These are phyloP conservation scores for Ulota crispa DNA, from an alignment of 225 moss, liverwort and hornwort species.

Conservation along the genomic window DNA sequence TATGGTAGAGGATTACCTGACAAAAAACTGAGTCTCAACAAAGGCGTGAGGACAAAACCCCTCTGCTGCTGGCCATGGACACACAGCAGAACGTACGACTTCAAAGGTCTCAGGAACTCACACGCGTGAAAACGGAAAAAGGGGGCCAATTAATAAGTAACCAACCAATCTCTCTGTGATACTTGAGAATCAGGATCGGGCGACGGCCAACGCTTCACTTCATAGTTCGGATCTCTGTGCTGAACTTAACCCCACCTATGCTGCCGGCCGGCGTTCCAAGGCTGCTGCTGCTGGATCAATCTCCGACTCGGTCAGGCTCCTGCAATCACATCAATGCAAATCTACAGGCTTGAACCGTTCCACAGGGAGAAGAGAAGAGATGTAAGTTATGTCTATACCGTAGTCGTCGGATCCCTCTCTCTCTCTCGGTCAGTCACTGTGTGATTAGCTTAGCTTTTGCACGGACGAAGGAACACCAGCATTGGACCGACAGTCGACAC, in stretches of 20 bases:
- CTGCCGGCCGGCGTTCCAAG: not conserved
- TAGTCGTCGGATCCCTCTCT: too few species aligned
- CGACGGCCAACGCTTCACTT: not conserved
- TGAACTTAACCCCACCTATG: too few species aligned
- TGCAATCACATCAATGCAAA: not conserved
- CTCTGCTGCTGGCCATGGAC: constrained; percentile 19
- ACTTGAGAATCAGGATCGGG: not conserved
- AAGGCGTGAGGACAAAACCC: not conserved
- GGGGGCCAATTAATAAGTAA: not conserved
- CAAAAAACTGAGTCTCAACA: not conserved
- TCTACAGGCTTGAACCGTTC: not conserved
- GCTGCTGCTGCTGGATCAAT: too few species aligned
- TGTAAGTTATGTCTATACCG: too few species aligned
- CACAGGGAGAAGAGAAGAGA: not conserved
- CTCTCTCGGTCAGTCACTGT: not conserved
- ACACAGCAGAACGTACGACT: not conserved
- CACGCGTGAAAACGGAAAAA: constrained; percentile 12
- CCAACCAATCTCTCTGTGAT: not conserved
- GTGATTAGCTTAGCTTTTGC: not conserved
- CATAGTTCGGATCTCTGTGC: not conserved
- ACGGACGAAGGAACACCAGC: not conserved
- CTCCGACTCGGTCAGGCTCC: not conserved
- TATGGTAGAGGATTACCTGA: not conserved
- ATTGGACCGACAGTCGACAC: not conserved
- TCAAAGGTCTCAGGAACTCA: constrained; percentile 13